These are phyloP conservation scores for Volvox reticuliferus DNA, from an alignment of 139 green algal genomes.

Conservation along the genomic window DNA sequence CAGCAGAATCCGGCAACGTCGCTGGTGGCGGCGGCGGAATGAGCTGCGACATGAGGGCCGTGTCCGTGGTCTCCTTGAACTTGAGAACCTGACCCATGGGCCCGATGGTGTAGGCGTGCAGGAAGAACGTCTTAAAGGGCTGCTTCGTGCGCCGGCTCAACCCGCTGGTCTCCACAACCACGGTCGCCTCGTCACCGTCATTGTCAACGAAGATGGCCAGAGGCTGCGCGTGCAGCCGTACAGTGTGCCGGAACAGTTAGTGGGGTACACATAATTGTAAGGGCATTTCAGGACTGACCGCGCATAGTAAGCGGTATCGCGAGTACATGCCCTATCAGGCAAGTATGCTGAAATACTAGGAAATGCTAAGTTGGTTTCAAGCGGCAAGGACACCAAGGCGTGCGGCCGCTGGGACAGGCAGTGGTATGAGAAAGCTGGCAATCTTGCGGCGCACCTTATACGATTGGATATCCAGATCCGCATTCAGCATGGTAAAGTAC, in stretches of 20 bases:
- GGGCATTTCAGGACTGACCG: too few species aligned
- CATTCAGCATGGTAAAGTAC: conserved; percentile 6
- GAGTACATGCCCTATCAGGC: too few species aligned
- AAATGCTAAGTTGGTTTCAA: too few species aligned
- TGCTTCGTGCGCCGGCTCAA: neutral
- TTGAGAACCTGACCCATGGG: conserved; percentile 22
- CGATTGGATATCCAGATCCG: conserved; percentile 6
- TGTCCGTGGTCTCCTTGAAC: conserved; percentile 43
- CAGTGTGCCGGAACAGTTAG: too few species aligned
- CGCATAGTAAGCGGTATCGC: too few species aligned
- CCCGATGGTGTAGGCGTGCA: conserved; percentile 26
- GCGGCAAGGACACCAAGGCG: too few species aligned
- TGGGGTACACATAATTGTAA: too few species aligned
- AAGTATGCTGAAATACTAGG: too few species aligned
- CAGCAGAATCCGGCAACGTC: neutral
- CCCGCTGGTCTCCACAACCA: conserved; percentile 36
- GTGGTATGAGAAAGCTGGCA: too few species aligned
- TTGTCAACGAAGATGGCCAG: conserved; percentile 45
- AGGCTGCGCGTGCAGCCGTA: neutral
- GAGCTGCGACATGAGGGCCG: conserved; percentile 19
- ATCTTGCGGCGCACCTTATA: conserved; percentile 18
- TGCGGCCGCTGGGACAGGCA: too few species aligned
- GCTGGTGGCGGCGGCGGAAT: conserved; percentile 11
- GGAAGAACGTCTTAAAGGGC: conserved; percentile 28
- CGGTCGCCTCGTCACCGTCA: conserved; percentile 42